Evolutionary conservation across 148 eudicot species (phyloP).

Genomic region (Dianthus caryophyllus): DNA sequence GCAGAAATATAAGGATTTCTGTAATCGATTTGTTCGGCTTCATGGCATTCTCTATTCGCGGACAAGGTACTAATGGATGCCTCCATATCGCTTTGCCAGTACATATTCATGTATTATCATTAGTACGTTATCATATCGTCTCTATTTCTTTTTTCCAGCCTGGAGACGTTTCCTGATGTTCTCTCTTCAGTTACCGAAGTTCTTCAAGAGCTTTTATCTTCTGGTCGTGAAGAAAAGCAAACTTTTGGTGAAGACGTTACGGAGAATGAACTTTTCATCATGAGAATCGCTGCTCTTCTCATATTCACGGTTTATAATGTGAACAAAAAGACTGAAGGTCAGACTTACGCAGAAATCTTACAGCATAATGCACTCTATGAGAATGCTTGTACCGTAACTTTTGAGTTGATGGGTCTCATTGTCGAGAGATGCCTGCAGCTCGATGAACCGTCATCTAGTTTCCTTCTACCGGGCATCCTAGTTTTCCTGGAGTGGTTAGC

Average conservation of each 20-base stretch:
- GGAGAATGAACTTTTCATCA: constrained; percentile 40
- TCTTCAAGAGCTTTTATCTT: constrained; percentile 45
- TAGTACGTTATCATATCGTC: background rate
- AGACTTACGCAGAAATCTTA: constrained; percentile 47
- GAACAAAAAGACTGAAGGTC: constrained; percentile 46
- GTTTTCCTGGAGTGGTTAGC: constrained; percentile 62
- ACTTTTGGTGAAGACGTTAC: constrained; percentile 36
- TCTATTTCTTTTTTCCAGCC: constrained; percentile 30
- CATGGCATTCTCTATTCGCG: constrained; percentile 53
- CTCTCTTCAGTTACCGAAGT: constrained; percentile 37
- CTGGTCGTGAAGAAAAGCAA: constrained; percentile 44
- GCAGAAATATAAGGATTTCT: constrained; percentile 38
- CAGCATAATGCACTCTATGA: constrained; percentile 47
- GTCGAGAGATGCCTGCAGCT: constrained; percentile 43
- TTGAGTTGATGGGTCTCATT: constrained; percentile 45
- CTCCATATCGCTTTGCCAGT: background rate
- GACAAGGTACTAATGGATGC: constrained; percentile 36
- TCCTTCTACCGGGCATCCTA: constrained; percentile 48
- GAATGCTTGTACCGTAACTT: constrained; percentile 42
- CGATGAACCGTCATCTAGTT: constrained; percentile 44
- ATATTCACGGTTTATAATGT: constrained; percentile 46
- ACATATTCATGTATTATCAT: background rate
- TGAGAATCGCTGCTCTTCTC: constrained; percentile 42
- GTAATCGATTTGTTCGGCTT: constrained; percentile 43
- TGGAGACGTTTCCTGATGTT: constrained; percentile 43